A percentile compares a stretch with the other conserved stretches of the same genome.
Evolutionary conservation across 2,329 filamentous ascomycete species (phyloP).

Genomic region (Paraphoma sp.): DNA sequence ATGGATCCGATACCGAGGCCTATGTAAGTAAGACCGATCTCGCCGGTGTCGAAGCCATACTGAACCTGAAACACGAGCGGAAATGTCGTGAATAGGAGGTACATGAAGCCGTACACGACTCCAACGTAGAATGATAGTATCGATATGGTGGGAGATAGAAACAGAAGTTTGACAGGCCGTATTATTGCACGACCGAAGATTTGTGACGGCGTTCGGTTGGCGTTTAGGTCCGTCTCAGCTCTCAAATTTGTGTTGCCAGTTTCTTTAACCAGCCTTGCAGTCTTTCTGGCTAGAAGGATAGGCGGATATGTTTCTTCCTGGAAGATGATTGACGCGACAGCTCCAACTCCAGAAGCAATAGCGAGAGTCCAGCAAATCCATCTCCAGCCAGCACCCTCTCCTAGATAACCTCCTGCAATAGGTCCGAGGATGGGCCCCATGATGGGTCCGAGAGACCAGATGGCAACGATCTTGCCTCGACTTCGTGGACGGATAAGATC

Average conservation of each 20-base stretch:
- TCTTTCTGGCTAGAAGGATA: constrained; percentile 60
- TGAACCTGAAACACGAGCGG: constrained; percentile 28
- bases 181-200: constrained; percentile 40
- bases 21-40: constrained; percentile 25
- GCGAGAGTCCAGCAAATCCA: constrained; percentile 48
- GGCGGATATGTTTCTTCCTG: constrained; percentile 78
- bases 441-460: constrained; percentile 21
- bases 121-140: constrained; percentile 17
- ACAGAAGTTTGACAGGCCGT: constrained; percentile 61
- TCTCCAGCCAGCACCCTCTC: constrained; percentile 15
- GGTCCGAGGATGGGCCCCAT: constrained; percentile 19
- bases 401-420: constrained; percentile 20
- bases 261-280: constrained; percentile 11
- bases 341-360: constrained; percentile 37
- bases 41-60: constrained; percentile 21
- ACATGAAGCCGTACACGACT: constrained; percentile 46
- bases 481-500: constrained; percentile 25
- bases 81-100: constrained; percentile 38
- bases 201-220: constrained; percentile 6
- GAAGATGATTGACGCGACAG: constrained; percentile 29
- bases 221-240: constrained; percentile 6
- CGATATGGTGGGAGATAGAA: constrained; percentile 49
- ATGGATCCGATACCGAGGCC: constrained; percentile 24
- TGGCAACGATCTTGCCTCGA: constrained; percentile 25
- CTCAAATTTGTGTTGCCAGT: constrained; percentile 13